Evolutionary conservation across 441 rosid species (phyloP).

Genomic region (Populus hybrid): DNA sequence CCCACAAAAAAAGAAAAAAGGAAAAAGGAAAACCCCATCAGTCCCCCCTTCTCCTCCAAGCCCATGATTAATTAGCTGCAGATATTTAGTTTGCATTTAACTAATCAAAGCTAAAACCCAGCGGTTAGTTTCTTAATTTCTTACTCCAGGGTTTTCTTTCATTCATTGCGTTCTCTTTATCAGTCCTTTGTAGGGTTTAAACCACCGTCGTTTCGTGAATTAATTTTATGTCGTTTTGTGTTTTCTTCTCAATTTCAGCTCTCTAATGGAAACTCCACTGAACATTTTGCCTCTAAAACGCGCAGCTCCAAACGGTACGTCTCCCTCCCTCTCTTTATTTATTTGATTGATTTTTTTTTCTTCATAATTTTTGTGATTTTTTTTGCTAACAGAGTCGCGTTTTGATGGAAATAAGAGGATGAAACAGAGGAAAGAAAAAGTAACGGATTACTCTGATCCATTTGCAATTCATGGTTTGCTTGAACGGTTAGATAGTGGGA

Average conservation of each 20-base stretch:
- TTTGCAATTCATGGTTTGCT: constrained; percentile 41
- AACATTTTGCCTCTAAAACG: not conserved
- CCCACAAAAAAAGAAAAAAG: not conserved
- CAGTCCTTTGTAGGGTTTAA: not conserved
- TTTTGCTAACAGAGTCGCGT: constrained; percentile 33
- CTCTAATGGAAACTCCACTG: not conserved
- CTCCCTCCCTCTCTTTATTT: not conserved
- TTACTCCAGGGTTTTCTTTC: not conserved
- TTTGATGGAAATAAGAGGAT: constrained; percentile 37
- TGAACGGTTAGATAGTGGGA: constrained; percentile 41
- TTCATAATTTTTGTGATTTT: not conserved
- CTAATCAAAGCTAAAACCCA: not conserved
- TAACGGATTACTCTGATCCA: constrained; percentile 55
- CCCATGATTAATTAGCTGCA: not conserved
- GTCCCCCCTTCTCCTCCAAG: not conserved
- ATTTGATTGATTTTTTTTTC: not conserved
- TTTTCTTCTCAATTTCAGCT: not conserved
- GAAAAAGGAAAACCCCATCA: not conserved
- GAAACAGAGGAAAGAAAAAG: constrained; percentile 29
- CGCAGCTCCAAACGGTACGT: not conserved
- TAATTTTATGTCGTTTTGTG: not conserved
- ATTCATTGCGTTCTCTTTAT: not conserved
- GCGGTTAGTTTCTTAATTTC: not conserved
- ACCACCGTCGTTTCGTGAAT: not conserved
- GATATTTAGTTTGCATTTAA: not conserved